Evolutionary conservation across 371 early-diverging fungal species (phyloP).

Genomic region (Apophysomyces elegans): DNA sequence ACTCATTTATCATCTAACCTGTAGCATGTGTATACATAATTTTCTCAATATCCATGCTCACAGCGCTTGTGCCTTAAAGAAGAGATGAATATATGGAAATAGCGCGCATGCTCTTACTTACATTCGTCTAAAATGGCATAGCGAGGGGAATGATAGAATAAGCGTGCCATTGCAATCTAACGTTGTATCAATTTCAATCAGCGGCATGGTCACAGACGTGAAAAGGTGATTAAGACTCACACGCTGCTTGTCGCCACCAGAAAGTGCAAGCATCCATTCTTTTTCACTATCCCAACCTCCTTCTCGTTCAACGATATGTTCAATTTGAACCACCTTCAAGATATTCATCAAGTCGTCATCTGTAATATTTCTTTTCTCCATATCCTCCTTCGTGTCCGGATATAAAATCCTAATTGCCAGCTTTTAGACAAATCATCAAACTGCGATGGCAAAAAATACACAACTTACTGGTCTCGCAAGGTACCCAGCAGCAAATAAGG

Average conservation of each 20-base stretch:
- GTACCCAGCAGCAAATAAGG: conserved; percentile 96
- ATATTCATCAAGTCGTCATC: conserved; percentile 75
- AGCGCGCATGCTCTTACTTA: conserved; percentile 14
- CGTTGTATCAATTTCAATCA: no score
- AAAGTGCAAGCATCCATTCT: conserved; percentile 84
- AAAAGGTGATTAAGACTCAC: conserved; percentile 38
- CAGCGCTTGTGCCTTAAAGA: conserved; percentile 71
- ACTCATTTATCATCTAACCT: conserved; percentile 29
- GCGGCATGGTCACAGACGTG: no score
- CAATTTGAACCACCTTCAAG: conserved; percentile 77
- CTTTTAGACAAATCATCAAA: background rate
- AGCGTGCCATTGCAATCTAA: conserved; percentile 85
- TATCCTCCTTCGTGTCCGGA: conserved; percentile 77
- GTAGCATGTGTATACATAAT: conserved; percentile 91
- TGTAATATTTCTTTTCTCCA: conserved; percentile 62
- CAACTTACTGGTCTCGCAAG: conserved; percentile 85
- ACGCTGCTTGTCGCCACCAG: conserved; percentile 88
- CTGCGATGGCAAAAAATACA: background rate
- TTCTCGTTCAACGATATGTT: conserved; percentile 81
- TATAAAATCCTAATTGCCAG: conserved; percentile 70
- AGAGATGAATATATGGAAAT: background rate
- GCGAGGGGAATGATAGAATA: conserved; percentile 90
- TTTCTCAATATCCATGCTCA: conserved; percentile 87
- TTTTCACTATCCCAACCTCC: conserved; percentile 89
- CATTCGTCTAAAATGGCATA: conserved; percentile 93